These are phyloP conservation scores for Agaricus bisporus DNA, from an alignment of 768 basidiomycete species.

Conservation along the genomic window DNA sequence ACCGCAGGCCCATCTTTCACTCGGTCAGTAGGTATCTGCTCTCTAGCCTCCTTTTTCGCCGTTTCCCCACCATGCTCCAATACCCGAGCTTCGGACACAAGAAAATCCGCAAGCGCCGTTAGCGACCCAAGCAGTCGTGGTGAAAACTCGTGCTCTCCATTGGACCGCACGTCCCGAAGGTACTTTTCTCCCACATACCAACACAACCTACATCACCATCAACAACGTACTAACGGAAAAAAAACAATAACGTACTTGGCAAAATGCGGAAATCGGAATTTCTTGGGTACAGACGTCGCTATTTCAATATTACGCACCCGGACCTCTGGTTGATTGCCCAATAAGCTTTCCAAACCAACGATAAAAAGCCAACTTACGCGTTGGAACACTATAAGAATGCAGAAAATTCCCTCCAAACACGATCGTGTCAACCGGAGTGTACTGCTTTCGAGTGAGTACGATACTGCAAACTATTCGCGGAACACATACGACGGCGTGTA, in stretches of 20 bases:
- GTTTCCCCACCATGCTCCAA: conserved; percentile 69
- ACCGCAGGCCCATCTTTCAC: conserved; percentile 78
- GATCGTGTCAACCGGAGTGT: conserved; percentile 87
- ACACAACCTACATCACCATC: conserved; percentile 52
- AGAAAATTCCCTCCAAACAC: conserved; percentile 98
- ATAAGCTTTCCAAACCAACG: not conserved
- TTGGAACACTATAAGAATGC: conserved; percentile 84
- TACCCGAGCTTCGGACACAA: conserved; percentile 68
- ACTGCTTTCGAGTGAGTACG: conserved; percentile 35
- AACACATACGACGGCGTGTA: conserved; percentile 84
- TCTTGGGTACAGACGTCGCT: conserved; percentile 86
- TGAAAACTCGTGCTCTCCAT: conserved; percentile 26
- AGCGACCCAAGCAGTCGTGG: conserved; percentile 67
- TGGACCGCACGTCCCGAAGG: conserved; percentile 61
- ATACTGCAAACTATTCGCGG: not conserved
- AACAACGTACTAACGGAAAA: not conserved
- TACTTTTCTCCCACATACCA: conserved; percentile 90
- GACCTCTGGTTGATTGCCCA: conserved; percentile 53
- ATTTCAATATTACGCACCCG: conserved; percentile 89
- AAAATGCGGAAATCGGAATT: conserved; percentile 84
- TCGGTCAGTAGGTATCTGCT: conserved; percentile 74
- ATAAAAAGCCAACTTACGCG: conserved; percentile 48
- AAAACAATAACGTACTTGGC: conserved; percentile 42
- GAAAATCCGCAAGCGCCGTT: conserved; percentile 64
- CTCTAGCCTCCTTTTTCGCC: conserved; percentile 71